Evolutionary conservation across 1,139 yeast species (phyloP).

Genomic region (Kodamaea alishanica): DNA sequence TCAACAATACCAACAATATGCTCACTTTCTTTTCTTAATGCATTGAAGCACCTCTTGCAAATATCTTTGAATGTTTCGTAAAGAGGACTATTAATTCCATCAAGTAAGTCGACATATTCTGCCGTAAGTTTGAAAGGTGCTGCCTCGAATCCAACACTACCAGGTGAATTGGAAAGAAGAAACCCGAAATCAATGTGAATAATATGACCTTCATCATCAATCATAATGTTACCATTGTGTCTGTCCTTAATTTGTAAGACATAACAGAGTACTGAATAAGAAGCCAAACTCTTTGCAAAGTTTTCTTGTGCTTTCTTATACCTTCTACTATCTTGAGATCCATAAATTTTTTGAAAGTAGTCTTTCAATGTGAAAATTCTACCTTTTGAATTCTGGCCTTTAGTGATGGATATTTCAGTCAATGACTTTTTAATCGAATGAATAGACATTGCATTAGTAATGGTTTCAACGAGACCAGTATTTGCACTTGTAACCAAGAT

Average conservation of each 20-base stretch:
- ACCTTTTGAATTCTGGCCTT: constrained; percentile 66
- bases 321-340: constrained; percentile 48
- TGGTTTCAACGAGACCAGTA: constrained; percentile 91
- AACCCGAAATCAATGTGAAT: constrained; percentile 96
- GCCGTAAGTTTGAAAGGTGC: constrained; percentile 91
- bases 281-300: constrained; percentile 81
- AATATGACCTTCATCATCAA: constrained; percentile 91
- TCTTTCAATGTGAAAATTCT: constrained; percentile 69
- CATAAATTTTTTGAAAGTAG: constrained; percentile 73
- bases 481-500: constrained; percentile 86
- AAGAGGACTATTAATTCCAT: constrained; percentile 63
- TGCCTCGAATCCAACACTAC: constrained; percentile 93
- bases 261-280: constrained; percentile 85
- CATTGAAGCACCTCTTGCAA: constrained; percentile 69
- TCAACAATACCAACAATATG: constrained; percentile 79
- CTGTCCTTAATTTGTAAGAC: constrained; percentile 89
- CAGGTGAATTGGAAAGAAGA: constrained; percentile 87
- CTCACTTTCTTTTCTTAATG: constrained; percentile 67
- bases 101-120: constrained; percentile 84
- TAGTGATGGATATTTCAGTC: constrained; percentile 65
- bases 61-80: constrained; percentile 57
- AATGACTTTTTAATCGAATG: constrained; percentile 92
- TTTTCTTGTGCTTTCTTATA: constrained; percentile 74
- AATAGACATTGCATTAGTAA: constrained; percentile 86
- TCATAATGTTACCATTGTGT: constrained; percentile 93